A percentile compares a stretch with the other conserved stretches of the same genome.
These are phyloP conservation scores for Syzygium aromaticum DNA, from an alignment of 345 rosid species.

Conservation along the genomic window DNA sequence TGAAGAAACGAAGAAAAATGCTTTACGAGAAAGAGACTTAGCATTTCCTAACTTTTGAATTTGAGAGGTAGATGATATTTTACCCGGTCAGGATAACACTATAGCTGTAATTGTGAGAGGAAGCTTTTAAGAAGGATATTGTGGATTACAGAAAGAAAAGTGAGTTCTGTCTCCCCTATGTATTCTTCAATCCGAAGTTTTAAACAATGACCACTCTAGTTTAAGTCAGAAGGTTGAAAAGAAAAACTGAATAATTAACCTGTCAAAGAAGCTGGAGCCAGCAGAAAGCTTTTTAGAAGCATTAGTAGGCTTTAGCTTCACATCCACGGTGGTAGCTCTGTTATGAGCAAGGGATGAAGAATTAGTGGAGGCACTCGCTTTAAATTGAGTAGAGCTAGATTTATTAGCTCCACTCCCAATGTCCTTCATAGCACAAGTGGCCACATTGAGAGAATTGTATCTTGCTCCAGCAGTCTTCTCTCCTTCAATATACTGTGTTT, in stretches of 20 bases:
- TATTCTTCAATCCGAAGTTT: neutral
- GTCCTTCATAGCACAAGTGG: neutral
- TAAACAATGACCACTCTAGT: neutral
- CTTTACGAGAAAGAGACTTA: neutral
- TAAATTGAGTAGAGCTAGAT: conserved; percentile 6
- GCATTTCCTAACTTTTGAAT: neutral
- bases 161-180: neutral
- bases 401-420: neutral
- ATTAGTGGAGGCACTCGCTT: conserved; percentile 15
- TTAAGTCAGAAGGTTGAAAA: neutral
- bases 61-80: neutral
- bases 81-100: neutral
- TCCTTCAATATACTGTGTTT: neutral
- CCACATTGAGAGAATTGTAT: neutral
- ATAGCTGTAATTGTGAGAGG: neutral
- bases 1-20: neutral
- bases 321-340: conserved; percentile 13
- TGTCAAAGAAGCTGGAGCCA: conserved; percentile 60
- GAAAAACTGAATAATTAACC: conserved; percentile 23
- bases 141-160: neutral
- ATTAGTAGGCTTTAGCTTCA: conserved; percentile 21
- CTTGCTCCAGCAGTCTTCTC: conserved; percentile 1
- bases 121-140: neutral
- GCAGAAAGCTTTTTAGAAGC: conserved; percentile 36
- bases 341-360: conserved; percentile 20